Base-by-base conservation (phyloP, 2,329 filamentous ascomycete species). In the Trichophaea hybrida region DNA sequence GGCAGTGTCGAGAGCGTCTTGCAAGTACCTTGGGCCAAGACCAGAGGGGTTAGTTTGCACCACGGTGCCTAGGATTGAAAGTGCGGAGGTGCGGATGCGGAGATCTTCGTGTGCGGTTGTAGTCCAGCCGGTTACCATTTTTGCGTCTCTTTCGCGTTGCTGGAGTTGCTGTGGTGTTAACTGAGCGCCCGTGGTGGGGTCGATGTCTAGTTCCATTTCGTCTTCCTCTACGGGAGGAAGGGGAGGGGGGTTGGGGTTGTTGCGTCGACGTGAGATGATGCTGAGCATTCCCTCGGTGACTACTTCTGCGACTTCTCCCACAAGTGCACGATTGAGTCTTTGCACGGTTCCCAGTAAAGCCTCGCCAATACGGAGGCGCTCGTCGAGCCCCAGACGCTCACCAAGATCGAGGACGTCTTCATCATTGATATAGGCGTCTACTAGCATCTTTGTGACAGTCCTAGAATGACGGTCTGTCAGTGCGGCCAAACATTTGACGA, bases 61-160 rank as follows among this genome's bases (percentile, higher is more conserved):
- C 0, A 76, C 75, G 1, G 73, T 72, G 0, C 79, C 78, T 48
- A 88, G 74, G 51, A 88, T 77, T 4, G 83, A 84, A 5, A 89
- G 70, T 3, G 84, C 82, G 24, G 84, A 87, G 12, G 83, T 74
- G 0, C 85, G 80, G 65, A 89, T 78, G 3, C 85, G 77, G 10
- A 87, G 74, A 68, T 88, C 85, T 69, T 88, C 85, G 0, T 71
- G 61, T 0, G 82, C 83, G 13, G 77, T 73, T 59, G 81, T 78
- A 64, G 83, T 77, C 85, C 85, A 88, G 0, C 82, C 83, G 12
- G 77, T 73, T 0, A 87, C 75, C 61, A 88, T 86, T 60, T 76
- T 75, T 24, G 75, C 73, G 10, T 84, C 69, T 51, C 77, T 74
- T 34, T 76, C 80, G 59, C 76, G 76, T 61, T 73, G 76, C 49